phyloP scores from a whole-genome alignment of 805 yeast genomes.

The Pichia occidentalis region DNA sequence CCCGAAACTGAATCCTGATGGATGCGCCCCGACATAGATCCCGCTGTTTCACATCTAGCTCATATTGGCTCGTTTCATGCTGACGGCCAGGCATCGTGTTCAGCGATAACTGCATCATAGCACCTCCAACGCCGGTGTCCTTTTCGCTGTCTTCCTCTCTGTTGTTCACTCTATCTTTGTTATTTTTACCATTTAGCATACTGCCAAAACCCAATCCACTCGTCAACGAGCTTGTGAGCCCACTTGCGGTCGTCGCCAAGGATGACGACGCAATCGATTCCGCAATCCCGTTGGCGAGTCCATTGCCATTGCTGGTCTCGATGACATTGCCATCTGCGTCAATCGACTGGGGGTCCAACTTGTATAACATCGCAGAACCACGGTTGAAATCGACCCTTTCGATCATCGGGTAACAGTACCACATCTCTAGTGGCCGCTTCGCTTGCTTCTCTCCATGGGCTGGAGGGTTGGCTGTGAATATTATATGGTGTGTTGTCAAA shows the following conservation, averaged over 20 bases:
- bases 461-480: slow-evolving; percentile 42
- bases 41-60: slow-evolving; percentile 10
- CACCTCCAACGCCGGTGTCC: too few species aligned
- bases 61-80: slow-evolving; percentile 6
- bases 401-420: slow-evolving; percentile 89
- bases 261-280: slow-evolving; percentile 1
- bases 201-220: slow-evolving; percentile 10
- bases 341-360: background rate
- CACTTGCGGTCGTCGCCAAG: slow-evolving; percentile 13
- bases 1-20: slow-evolving; percentile 72
- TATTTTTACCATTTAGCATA: background rate
- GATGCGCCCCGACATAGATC: slow-evolving; percentile 36
- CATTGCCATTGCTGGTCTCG: background rate
- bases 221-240: slow-evolving; percentile 16
- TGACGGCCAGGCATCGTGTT: too few species aligned
- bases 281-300: slow-evolving; percentile 3
- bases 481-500: slow-evolving; percentile 69
- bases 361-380: slow-evolving; percentile 39
- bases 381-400: slow-evolving; percentile 51
- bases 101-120: too few species aligned
- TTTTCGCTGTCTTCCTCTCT: background rate
- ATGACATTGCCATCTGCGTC: slow-evolving; percentile 1
- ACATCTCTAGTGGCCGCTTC: slow-evolving; percentile 52
- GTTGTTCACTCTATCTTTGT: slow-evolving; percentile 1
- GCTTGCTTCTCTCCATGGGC: slow-evolving; percentile 12